phyloP scores from a whole-genome alignment of 768 basidiomycete species.

The Boletus huronensis region DNA sequence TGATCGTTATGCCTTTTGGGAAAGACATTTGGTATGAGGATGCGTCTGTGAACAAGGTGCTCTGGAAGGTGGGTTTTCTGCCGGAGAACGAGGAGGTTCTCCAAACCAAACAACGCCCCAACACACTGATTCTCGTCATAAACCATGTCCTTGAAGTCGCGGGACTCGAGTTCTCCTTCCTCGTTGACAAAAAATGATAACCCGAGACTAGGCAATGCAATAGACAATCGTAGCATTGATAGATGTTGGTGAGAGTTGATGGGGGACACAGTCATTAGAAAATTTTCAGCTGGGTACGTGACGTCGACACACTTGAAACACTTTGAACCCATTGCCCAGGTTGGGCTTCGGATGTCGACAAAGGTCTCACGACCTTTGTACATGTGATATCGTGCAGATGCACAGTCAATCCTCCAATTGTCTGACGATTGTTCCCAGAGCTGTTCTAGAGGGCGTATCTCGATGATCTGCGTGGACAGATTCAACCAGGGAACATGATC shows the following conservation, averaged over 20 bases:
- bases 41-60: not conserved
- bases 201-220: constrained; percentile 35
- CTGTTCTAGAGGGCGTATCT: constrained; percentile 18
- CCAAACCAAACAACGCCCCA: constrained; percentile 42
- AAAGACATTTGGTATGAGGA: not conserved
- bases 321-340: constrained; percentile 17
- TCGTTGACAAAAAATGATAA: constrained; percentile 36
- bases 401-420: constrained; percentile 20
- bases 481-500: constrained; percentile 26
- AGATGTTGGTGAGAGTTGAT: not conserved
- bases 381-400: not conserved
- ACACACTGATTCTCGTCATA: constrained; percentile 36
- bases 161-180: constrained; percentile 31
- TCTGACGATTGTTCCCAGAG: constrained; percentile 16
- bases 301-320: not conserved
- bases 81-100: constrained; percentile 29
- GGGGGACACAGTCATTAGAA: constrained; percentile 11
- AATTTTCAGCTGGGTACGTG: not conserved
- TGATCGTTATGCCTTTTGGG: not conserved
- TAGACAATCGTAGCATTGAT: not conserved
- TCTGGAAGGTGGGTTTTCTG: not conserved
- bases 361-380: constrained; percentile 6
- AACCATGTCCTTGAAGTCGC: constrained; percentile 36
- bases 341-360: constrained; percentile 18
- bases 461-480: constrained; percentile 11